A percentile compares a stretch with the other conserved stretches of the same genome.
These are phyloP conservation scores for Mucor indicus DNA, from an alignment of 371 early-diverging fungal species.

Conservation along the genomic window DNA sequence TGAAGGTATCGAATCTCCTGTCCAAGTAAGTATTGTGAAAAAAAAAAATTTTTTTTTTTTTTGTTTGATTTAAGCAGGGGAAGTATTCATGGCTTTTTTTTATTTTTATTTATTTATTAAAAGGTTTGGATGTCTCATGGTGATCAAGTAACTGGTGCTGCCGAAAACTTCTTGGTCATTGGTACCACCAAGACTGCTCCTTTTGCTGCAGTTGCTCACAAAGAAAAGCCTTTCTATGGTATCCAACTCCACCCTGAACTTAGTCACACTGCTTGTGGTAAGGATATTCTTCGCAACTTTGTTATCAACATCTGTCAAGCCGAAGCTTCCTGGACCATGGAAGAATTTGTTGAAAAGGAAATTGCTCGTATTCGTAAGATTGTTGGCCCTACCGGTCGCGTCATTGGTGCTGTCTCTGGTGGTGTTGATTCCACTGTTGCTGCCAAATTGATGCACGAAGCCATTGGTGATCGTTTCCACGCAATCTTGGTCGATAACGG, in stretches of 20 bases:
- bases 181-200: constrained; percentile 87
- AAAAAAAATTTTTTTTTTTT: constrained; percentile 2
- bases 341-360: constrained; percentile 94
- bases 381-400: constrained; percentile 90
- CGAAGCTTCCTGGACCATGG: constrained; percentile 92
- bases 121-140: constrained; percentile 98
- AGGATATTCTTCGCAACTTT: constrained; percentile 86
- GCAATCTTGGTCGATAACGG: constrained; percentile 98
- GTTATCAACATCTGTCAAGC: constrained; percentile 83
- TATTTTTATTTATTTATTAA: no score
- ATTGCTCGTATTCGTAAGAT: constrained; percentile 87
- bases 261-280: constrained; percentile 91
- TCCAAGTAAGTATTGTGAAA: constrained; percentile 34
- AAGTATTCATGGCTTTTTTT: no score
- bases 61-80: neutral
- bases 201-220: constrained; percentile 85
- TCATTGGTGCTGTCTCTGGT: constrained; percentile 95
- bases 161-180: constrained; percentile 81
- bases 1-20: constrained; percentile 66
- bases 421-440: constrained; percentile 98
- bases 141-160: constrained; percentile 84
- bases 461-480: constrained; percentile 98
- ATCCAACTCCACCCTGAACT: constrained; percentile 99
- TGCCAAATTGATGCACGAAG: constrained; percentile 93
- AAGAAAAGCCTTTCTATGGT: constrained; percentile 79